Evolutionary conservation across 2,329 filamentous ascomycete genomes (phyloP).

Genomic region (Ceratocystis destructans): DNA sequence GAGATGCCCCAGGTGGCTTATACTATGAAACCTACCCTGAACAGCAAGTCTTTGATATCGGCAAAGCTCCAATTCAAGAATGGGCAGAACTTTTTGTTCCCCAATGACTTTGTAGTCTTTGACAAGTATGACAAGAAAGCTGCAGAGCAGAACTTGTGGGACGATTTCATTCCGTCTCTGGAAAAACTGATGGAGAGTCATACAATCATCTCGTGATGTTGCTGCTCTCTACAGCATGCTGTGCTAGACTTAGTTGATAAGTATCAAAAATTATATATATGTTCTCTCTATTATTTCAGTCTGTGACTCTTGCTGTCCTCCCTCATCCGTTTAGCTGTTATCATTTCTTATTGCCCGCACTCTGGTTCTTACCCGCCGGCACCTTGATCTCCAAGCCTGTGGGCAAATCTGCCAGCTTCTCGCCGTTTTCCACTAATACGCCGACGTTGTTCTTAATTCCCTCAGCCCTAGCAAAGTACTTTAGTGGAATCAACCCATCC

Average conservation of each 20-base stretch:
- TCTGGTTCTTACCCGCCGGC: constrained; percentile 35
- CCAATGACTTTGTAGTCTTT: constrained; percentile 27
- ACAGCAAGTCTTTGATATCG: not conserved
- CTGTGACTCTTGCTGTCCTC: not conserved
- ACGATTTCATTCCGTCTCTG: constrained; percentile 24
- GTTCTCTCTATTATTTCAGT: not conserved
- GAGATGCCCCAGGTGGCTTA: not conserved
- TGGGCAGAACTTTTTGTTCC: constrained; percentile 23
- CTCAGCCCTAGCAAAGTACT: constrained; percentile 59
- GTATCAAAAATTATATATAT: not conserved
- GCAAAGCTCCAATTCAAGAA: not conserved
- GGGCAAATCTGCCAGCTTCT: constrained; percentile 53
- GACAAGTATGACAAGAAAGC: constrained; percentile 25
- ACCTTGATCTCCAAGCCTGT: constrained; percentile 37
- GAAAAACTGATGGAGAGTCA: constrained; percentile 17
- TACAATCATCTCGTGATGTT: not conserved
- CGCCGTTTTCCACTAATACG: constrained; percentile 57
- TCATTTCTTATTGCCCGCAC: constrained; percentile 22
- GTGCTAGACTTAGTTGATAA: not conserved
- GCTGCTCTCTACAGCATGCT: not conserved
- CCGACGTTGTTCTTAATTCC: constrained; percentile 46
- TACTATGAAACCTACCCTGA: not conserved
- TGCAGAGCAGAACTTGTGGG: constrained; percentile 30
- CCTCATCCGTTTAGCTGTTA: not conserved
- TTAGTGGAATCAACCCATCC: constrained; percentile 47